These are phyloP conservation scores for Carex cristatella DNA, from an alignment of 176 grass and related monocot genomes.

Conservation along the genomic window DNA sequence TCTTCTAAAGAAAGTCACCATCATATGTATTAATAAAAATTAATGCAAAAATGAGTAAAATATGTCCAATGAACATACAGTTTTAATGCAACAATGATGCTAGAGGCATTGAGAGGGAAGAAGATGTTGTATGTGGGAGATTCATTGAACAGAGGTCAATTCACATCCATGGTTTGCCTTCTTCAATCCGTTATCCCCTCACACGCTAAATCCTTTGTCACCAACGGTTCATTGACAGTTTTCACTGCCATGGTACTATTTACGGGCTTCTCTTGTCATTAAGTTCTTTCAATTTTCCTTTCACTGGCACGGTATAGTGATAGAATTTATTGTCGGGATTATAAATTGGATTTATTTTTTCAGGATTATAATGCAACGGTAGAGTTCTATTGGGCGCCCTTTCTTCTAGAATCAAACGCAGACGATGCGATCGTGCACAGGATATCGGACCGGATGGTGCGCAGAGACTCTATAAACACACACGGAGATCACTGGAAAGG, in stretches of 20 bases:
- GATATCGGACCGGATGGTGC: slow-evolving; percentile 56
- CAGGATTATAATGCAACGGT: slow-evolving; percentile 66
- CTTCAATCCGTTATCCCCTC: slow-evolving; percentile 45
- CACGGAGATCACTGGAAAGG: slow-evolving; percentile 61
- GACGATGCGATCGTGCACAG: slow-evolving; percentile 57
- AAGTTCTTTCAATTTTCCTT: too few relatives aligned
- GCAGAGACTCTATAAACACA: slow-evolving; percentile 47
- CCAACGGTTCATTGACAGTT: slow-evolving; percentile 34
- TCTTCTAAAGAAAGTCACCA: background rate
- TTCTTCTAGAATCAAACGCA: slow-evolving; percentile 77
- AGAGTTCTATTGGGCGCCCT: slow-evolving; percentile 96
- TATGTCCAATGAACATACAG: slow-evolving; percentile 14
- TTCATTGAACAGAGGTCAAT: slow-evolving; percentile 73
- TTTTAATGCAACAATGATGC: slow-evolving; percentile 61
- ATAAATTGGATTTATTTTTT: background rate
- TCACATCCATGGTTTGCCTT: slow-evolving; percentile 83
- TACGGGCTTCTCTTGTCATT: too few relatives aligned
- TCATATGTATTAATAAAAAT: too few relatives aligned
- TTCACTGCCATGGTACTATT: slow-evolving; percentile 48
- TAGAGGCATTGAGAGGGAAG: slow-evolving; percentile 49
- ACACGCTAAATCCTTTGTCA: slow-evolving; percentile 33
- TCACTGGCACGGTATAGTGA: too few relatives aligned
- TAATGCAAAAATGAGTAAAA: background rate
- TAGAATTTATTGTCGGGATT: background rate
- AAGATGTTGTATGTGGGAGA: slow-evolving; percentile 87